Evolutionary conservation across 495 filamentous ascomycete species (phyloP).

Genomic region (Xylaria grammica): DNA sequence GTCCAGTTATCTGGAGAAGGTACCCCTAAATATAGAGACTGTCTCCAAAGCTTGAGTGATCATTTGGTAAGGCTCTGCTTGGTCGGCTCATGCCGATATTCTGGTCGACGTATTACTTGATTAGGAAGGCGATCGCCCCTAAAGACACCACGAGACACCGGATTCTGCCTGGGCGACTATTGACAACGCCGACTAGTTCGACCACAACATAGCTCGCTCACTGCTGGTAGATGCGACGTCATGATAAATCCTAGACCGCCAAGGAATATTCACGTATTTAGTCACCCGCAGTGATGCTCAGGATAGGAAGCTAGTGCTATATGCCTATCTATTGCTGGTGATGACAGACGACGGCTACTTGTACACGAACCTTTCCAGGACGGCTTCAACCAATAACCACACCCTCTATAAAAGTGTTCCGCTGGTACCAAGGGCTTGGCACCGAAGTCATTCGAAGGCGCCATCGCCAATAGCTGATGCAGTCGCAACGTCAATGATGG

Average conservation of each 20-base stretch:
- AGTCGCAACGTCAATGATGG: conserved; percentile 15
- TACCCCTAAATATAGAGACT: not conserved
- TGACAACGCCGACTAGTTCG: conserved; percentile 1
- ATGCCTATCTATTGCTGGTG: conserved; percentile 6
- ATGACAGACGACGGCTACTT: conserved; percentile 6
- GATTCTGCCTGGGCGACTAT: not conserved
- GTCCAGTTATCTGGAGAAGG: not conserved
- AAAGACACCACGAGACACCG: conserved; percentile 12
- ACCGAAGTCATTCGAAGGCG: conserved; percentile 13
- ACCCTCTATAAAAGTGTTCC: not conserved
- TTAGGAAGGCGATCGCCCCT: conserved; percentile 19
- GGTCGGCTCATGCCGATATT: conserved; percentile 14
- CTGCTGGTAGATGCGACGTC: conserved; percentile 11
- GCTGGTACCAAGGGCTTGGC: conserved; percentile 9
- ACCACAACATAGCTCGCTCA: not conserved
- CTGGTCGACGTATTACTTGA: conserved; percentile 9
- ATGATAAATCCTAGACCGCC: conserved; percentile 27
- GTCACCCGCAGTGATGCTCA: conserved; percentile 29
- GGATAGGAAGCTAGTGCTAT: conserved; percentile 24
- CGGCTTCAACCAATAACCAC: conserved; percentile 5
- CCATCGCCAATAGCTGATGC: conserved; percentile 18
- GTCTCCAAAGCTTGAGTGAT: conserved; percentile 15
- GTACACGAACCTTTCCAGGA: not conserved
- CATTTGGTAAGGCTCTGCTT: conserved; percentile 13
- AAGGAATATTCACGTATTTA: conserved; percentile 23